Evolutionary conservation across 306 rosid genomes (phyloP).

Genomic region (Rubus idaeus): DNA sequence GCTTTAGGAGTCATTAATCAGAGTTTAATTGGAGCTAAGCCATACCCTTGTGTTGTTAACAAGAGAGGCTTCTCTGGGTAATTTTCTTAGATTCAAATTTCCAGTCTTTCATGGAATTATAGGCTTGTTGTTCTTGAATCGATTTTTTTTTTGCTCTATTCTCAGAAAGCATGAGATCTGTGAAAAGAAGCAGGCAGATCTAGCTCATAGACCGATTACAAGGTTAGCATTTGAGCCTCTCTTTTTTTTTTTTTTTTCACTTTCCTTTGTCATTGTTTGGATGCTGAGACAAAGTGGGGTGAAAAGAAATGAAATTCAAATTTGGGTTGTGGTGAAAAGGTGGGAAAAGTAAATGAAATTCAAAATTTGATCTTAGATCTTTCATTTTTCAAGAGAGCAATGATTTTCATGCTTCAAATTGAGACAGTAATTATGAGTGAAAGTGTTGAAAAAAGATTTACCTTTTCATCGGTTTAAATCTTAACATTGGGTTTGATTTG

Average conservation of each 20-base stretch:
- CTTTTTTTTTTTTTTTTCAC: conserved; percentile 9
- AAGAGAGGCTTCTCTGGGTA: conserved; percentile 78
- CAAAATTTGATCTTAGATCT: conserved; percentile 13
- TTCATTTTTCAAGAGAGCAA: conserved; percentile 9
- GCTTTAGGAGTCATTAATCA: conserved; percentile 66
- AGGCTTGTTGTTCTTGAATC: conserved; percentile 5
- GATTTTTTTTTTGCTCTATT: background rate
- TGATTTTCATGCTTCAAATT: conserved; percentile 2
- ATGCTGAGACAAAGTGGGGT: conserved; percentile 3
- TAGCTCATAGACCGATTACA: conserved; percentile 83
- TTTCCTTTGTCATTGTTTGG: background rate
- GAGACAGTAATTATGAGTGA: background rate
- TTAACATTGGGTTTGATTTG: background rate
- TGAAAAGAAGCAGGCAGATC: conserved; percentile 92
- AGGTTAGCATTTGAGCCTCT: conserved; percentile 46
- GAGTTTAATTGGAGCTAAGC: conserved; percentile 52
- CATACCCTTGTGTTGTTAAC: conserved; percentile 79
- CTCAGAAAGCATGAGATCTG: conserved; percentile 56
- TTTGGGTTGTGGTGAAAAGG: background rate
- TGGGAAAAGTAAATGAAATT: conserved; percentile 10
- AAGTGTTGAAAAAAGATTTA: background rate
- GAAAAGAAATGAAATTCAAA: conserved; percentile 20
- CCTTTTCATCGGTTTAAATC: background rate
- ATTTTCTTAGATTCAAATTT: conserved; percentile 3
- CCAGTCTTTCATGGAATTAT: background rate